These are phyloP conservation scores for Daedaleopsis nitida DNA, from an alignment of 768 basidiomycete species.

Conservation along the genomic window DNA sequence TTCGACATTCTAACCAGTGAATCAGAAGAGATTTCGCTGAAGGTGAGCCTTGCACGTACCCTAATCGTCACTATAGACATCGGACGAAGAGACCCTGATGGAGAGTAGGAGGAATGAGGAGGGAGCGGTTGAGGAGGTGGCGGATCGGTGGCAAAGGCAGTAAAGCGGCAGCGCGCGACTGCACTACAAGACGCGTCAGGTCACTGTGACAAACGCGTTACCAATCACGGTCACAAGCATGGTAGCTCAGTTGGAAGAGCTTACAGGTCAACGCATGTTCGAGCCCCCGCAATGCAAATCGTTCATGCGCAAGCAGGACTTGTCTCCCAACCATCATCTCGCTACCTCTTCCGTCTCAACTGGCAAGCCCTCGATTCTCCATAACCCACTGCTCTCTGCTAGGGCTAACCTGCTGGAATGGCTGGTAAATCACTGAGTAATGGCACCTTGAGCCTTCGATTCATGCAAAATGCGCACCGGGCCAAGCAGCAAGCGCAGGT, in stretches of 20 bases:
- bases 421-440: slow-evolving; percentile 59
- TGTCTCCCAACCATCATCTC: not conserved
- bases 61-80: slow-evolving; percentile 77
- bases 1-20: slow-evolving; percentile 69
- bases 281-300: not conserved
- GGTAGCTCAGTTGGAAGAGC: not conserved
- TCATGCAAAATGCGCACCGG: slow-evolving; percentile 73
- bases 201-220: slow-evolving; percentile 23
- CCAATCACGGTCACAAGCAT: not conserved
- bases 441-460: slow-evolving; percentile 64
- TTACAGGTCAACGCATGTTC: not conserved
- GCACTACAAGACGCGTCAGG: slow-evolving; percentile 15
- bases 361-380: not conserved
- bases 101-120: not conserved
- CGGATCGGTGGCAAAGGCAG: slow-evolving; percentile 3
- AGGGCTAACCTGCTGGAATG: slow-evolving; percentile 24
- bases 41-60: slow-evolving; percentile 37
- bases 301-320: not conserved
- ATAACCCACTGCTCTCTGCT: not conserved
- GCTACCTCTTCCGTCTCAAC: too few relatives aligned
- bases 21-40: not conserved
- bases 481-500: slow-evolving; percentile 52
- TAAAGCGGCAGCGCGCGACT: not conserved
- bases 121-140: not conserved
- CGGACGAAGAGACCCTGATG: not conserved